These are phyloP conservation scores for Euryodendron excelsum DNA, from an alignment of 148 eudicot species.

Conservation along the genomic window DNA sequence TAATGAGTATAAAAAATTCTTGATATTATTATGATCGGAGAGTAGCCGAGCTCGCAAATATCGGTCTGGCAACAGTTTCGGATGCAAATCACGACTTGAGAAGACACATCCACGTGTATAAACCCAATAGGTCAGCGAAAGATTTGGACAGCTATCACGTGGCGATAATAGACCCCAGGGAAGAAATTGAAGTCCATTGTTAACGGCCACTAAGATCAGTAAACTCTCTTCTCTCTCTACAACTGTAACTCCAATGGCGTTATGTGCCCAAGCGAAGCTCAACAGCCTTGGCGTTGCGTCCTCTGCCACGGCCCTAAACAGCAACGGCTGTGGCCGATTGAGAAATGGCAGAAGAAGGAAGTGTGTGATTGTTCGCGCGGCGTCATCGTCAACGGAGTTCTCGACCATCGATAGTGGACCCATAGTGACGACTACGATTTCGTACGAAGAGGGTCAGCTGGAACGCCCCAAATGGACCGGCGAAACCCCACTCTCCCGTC, in stretches of 20 bases:
- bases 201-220: not conserved
- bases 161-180: not conserved
- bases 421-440: not conserved
- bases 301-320: not conserved
- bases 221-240: not conserved
- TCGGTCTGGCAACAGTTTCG: too few relatives aligned
- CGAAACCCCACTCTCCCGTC: constrained; percentile 80
- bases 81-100: too few relatives aligned
- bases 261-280: constrained; percentile 3
- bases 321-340: not conserved
- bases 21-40: too few relatives aligned
- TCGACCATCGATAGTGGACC: not conserved
- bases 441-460: constrained; percentile 66
- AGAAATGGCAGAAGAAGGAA: not conserved
- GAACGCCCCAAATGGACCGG: constrained; percentile 91
- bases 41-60: too few relatives aligned
- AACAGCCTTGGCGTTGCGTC: not conserved
- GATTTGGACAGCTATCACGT: constrained; percentile 5
- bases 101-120: constrained; percentile 11
- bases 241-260: not conserved
- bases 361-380: not conserved
- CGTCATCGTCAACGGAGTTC: not conserved
- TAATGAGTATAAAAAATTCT: too few relatives aligned
- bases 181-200: not conserved
- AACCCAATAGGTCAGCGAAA: not conserved